Evolutionary conservation across 768 basidiomycete genomes (phyloP).

Genomic region (Phanerochaete sordida): DNA sequence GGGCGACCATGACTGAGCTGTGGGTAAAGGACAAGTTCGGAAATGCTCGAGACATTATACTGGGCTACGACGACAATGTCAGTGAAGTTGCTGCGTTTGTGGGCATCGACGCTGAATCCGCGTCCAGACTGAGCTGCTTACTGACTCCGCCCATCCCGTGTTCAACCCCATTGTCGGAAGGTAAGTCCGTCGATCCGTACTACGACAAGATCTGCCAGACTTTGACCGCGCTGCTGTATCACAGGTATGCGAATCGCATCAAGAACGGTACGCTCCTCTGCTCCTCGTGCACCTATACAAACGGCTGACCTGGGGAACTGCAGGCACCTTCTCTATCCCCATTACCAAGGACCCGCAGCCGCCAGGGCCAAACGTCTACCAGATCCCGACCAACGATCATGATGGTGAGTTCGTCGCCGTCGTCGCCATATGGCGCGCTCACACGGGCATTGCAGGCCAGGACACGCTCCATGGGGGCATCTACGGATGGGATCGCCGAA

Average conservation of each 20-base stretch:
- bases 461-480: slow-evolving; percentile 56
- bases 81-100: slow-evolving; percentile 12
- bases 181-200: slow-evolving; percentile 7
- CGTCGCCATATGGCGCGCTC: background rate
- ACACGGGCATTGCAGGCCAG: slow-evolving; percentile 18
- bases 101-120: background rate
- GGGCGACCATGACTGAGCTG: slow-evolving; percentile 52
- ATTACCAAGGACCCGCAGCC: slow-evolving; percentile 43
- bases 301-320: background rate
- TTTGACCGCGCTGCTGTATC: slow-evolving; percentile 27
- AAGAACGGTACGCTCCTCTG: slow-evolving; percentile 37
- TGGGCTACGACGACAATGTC: slow-evolving; percentile 56
- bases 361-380: slow-evolving; percentile 41
- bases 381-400: slow-evolving; percentile 49
- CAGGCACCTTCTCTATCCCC: slow-evolving; percentile 53
- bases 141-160: slow-evolving; percentile 45
- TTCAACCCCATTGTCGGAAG: slow-evolving; percentile 31
- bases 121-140: slow-evolving; percentile 35
- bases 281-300: background rate
- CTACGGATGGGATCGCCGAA: slow-evolving; percentile 53
- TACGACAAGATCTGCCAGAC: background rate
- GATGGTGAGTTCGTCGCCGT: slow-evolving; percentile 32
- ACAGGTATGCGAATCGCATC: slow-evolving; percentile 50
- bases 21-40: slow-evolving; percentile 53
- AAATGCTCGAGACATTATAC: slow-evolving; percentile 46